These are phyloP conservation scores for Xylaria sp. DNA, from an alignment of 2,329 filamentous ascomycete genomes.

Conservation along the genomic window DNA sequence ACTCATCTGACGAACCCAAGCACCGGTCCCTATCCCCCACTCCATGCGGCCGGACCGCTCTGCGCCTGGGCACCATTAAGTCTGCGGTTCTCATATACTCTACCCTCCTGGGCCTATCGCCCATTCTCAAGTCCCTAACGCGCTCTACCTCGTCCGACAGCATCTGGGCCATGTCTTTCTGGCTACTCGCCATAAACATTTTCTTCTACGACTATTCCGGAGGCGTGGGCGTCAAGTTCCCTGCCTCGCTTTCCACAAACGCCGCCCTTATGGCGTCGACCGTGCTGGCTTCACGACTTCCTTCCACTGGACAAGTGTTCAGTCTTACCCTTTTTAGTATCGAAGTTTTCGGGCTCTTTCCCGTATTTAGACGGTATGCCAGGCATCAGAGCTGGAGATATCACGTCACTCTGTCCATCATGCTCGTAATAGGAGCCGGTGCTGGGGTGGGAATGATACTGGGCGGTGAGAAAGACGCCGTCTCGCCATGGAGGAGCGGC, in stretches of 20 bases:
- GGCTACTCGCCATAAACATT: slow-evolving; percentile 93
- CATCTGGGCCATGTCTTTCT: slow-evolving; percentile 97
- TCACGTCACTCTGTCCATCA: slow-evolving; percentile 79
- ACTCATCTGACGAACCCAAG: slow-evolving; percentile 50
- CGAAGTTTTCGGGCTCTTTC: slow-evolving; percentile 95
- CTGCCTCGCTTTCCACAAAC: slow-evolving; percentile 86
- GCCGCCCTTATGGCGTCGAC: slow-evolving; percentile 96
- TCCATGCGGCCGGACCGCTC: slow-evolving; percentile 57
- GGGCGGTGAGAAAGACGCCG: slow-evolving; percentile 55
- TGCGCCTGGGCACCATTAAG: slow-evolving; percentile 82
- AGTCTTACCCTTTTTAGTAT: slow-evolving; percentile 95
- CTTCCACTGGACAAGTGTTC: slow-evolving; percentile 93
- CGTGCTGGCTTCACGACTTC: slow-evolving; percentile 88
- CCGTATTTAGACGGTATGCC: slow-evolving; percentile 93
- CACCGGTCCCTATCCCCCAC: slow-evolving; percentile 50
- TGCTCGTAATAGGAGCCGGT: slow-evolving; percentile 82
- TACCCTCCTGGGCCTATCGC: slow-evolving; percentile 88
- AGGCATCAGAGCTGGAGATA: slow-evolving; percentile 84
- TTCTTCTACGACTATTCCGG: slow-evolving; percentile 98
- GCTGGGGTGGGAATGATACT: slow-evolving; percentile 77
- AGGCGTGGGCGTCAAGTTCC: slow-evolving; percentile 71
- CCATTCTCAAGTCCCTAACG: slow-evolving; percentile 96
- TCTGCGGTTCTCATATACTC: slow-evolving; percentile 94
- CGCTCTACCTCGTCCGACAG: slow-evolving; percentile 91
- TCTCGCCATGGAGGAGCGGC: slow-evolving; percentile 64